Base-by-base conservation (phyloP, 163 green algal genomes). In the Scenedesmus sp. region DNA sequence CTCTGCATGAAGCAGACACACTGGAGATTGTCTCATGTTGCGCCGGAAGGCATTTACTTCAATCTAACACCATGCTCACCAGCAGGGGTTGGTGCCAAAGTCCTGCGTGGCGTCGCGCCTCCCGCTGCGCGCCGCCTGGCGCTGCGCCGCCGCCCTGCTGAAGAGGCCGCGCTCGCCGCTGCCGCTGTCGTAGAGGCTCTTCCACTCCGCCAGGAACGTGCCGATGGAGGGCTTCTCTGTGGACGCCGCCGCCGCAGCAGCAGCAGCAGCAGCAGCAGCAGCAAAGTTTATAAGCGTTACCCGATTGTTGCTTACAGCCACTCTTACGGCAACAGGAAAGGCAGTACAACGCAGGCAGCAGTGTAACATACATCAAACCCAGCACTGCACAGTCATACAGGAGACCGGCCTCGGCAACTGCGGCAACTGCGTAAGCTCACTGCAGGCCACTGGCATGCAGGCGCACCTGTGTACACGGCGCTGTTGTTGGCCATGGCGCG, bases 21-120 rank as follows among this genome's bases (percentile, higher is more conserved):
- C 34, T 46, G 34, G 34, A 46, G 34, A 46, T 46, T 46, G 34
- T 46, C 34, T 46, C 34, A 46, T 46, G 34, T 46, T 46, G 34
- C 34, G 34, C 34, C 34, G 34, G 34, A 46, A 46, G 34, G 34
- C 34, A 46, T 46, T 46, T 46, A 46, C 34, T 46, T 46, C 34
- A 46, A 46, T 12, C 20, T 15, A 46, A 46, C 34, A 46, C 34
- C 34, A 46, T 46, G 34, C 91, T 76, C 64, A 94, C 91, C 91
- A 92, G 93, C 93, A 95, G 64, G 93, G 93, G 92, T 95, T 95
- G 66, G 93, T 95, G 92, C 93, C 93, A 76, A 91, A 95, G 15
- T 88, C 92, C 81, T 88, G 81, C 3, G 62, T 87, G 2, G 76
- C 59, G 56, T 94, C 79, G 12, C 88, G 67, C 18, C 93, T 85